A percentile compares a stretch with the other conserved stretches of the same genome.
phyloP scores from a whole-genome alignment of 768 basidiomycete species.

The Sarcodon aspratus region DNA sequence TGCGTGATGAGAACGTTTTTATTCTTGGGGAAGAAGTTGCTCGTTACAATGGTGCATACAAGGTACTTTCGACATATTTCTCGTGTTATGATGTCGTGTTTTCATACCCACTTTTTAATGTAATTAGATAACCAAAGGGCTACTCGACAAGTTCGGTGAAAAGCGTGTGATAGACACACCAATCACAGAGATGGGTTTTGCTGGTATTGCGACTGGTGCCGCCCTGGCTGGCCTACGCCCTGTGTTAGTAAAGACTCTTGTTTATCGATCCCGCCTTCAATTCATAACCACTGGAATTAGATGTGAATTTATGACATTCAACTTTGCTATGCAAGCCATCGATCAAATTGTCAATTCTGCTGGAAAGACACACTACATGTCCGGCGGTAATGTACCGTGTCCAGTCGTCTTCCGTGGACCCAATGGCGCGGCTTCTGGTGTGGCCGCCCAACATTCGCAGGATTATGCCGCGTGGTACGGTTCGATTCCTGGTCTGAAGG shows the following conservation, averaged over 20 bases:
- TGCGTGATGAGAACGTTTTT: constrained; percentile 90
- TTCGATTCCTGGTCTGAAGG: constrained; percentile 90
- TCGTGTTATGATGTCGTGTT: not conserved
- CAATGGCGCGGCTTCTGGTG: constrained; percentile 96
- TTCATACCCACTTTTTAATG: constrained; percentile 1
- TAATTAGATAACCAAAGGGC: constrained; percentile 87
- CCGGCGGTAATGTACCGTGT: constrained; percentile 96
- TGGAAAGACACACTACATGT: constrained; percentile 99
- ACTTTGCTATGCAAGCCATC: constrained; percentile 99
- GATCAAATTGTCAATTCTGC: constrained; percentile 99
- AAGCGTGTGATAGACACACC: constrained; percentile 96
- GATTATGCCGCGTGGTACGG: constrained; percentile 97
- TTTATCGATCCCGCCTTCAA: constrained; percentile 2
- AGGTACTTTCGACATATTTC: constrained; percentile 34
- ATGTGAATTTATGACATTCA: constrained; percentile 99
- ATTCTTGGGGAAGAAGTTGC: constrained; percentile 97
- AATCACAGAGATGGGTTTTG: constrained; percentile 98
- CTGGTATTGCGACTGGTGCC: constrained; percentile 91
- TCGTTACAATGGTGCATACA: constrained; percentile 96
- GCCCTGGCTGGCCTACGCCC: constrained; percentile 92
- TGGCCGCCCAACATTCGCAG: constrained; percentile 94
- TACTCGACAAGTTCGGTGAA: constrained; percentile 98
- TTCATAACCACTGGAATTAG: constrained; percentile 24
- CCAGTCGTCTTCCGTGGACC: constrained; percentile 99
- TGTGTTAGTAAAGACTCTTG: constrained; percentile 38